Base-by-base conservation (phyloP, 768 basidiomycete genomes). In the Scleroderma citrinum region DNA sequence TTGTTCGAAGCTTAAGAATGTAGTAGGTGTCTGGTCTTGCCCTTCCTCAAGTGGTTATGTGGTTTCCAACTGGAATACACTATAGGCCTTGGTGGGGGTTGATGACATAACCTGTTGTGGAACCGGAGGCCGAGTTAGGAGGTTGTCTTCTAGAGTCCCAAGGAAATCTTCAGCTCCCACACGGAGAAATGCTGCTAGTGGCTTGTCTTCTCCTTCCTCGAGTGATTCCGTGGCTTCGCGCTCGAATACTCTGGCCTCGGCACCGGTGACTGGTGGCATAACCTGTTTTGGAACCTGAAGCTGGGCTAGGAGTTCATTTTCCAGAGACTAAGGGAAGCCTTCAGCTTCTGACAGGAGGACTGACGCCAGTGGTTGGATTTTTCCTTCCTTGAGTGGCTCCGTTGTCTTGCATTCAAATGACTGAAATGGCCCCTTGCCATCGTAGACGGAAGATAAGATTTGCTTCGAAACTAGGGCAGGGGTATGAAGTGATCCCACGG, bases 31-130 rank as follows among this genome's bases (percentile, higher is more conserved):
- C 21, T 44, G 34, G 12, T 39, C 36, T 26, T 44, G 34, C 16
- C 42, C 37, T 13, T 44, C 42, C 24, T 49, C 42, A 8, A 49
- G 21, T 6, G 48, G 48, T 36, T 43, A 34, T 16, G 36, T 49
- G 19, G 20, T 20, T 31, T 44, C 48, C n/a, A 34, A 14, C 30
- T 44, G 42, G 31, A 37, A 38, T 30, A 13, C 31, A 0, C 17
- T 19, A 26, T 11, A 3, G 16, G 26, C 17, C 24, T 39, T 30
- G 11, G 7, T 44, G 24, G n/a, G n/a, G n/a, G 21, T 7, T 10
- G 11, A 35, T 2, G 21, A 23, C 24, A 12, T 10, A 17, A 37
- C 36, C 32, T 19, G 34, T n/a, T 8, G 26, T n/a, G 35, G 34
- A 35, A 43, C 11, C 35, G 2, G 24, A 39, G 38, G 38, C 19